Conservation (phyloP, 2,329 filamentous ascomycete species). For the Ilyonectria robusta region DNA sequence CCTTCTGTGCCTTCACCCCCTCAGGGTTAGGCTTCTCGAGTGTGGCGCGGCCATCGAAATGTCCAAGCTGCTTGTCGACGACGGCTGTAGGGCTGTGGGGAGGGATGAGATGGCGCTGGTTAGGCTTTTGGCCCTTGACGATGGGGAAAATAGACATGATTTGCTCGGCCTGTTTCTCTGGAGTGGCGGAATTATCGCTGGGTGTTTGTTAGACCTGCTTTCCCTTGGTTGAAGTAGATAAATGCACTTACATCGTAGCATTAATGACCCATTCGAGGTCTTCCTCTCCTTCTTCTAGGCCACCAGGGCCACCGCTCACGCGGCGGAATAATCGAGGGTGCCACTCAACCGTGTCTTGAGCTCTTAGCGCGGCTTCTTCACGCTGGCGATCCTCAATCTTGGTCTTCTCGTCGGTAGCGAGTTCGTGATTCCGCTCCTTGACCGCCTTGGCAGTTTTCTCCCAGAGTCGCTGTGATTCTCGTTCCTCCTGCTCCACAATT, state of each 20-base stretch:
- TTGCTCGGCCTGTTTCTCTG: conserved; percentile 82
- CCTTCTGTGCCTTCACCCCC: conserved; percentile 34
- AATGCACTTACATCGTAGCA: conserved; percentile 78
- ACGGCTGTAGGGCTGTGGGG: conserved; percentile 50
- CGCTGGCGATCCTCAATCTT: conserved; percentile 94
- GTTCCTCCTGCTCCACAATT: conserved; percentile 86
- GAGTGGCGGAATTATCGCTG: conserved; percentile 62
- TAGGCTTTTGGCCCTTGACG: conserved; percentile 78
- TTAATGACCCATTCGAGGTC: conserved; percentile 96
- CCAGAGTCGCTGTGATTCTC: conserved; percentile 94
- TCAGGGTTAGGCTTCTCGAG: conserved; percentile 1
- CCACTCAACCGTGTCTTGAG: conserved; percentile 88
- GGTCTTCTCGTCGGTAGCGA: conserved; percentile 96
- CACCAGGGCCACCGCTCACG: conserved; percentile 79
- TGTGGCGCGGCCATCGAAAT: conserved; percentile 8
- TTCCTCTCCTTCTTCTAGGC: conserved; percentile 84
- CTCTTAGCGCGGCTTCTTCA: conserved; percentile 85
- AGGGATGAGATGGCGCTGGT: conserved; percentile 70
- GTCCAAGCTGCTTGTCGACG: conserved; percentile 23
- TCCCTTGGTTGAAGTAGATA: background rate
- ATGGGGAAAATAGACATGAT: conserved; percentile 91
- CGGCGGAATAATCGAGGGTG: conserved; percentile 86
- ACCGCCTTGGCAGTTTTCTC: conserved; percentile 85
- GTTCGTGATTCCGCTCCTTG: conserved; percentile 85
- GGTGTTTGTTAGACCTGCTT: conserved; percentile 30